Evolutionary conservation across 805 yeast genomes (phyloP), one percentile per base, ranked within the genome.

Genomic region (Scheffersomyces lignosus): DNA sequence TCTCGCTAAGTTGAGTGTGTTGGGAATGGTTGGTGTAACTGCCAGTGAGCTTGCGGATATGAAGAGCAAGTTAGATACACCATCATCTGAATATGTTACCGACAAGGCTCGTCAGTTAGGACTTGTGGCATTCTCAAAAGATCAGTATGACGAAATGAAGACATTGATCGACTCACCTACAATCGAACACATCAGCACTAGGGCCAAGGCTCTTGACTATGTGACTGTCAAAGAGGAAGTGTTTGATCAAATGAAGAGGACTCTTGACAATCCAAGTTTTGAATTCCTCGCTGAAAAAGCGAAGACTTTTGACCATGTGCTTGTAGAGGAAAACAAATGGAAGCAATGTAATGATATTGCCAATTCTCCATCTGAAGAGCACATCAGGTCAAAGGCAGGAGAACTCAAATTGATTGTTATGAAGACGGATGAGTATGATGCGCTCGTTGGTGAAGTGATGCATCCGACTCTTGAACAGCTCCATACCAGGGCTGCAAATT

Each of bases 21-120:
- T 20, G 7, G 24, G 24, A 7, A 20, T 20, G 24, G 10, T 20
- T 20, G 24, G 24, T 7, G 10, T 20, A 10, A 20, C 24, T 18
- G 34, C 38, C 6, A 31, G 26, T 5, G 31, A 44, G 4, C 35
- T 47, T 15, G 32, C 28, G 2, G 52, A 51, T 4, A 45, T 47
- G 41, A 40, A 34, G 24, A 30, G 31, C 5, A 39, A 34, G n/a
- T 25, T 43, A 15, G 45, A 55, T 4, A 26, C 36, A 10, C 69
- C 67, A 16, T 44, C 63, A 1, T 25, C 53, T 4, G 64, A 58
- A 0, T 61, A 55, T 27, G 41, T 75, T 15, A 52, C 52, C 24
- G 60, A 58, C 18, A 58, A 57, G 34, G 69, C 73, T 2, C 47
- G 43, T 4, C 30, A 27, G 44, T 38, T 43, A n/a, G 62, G 55